Evolutionary conservation across 305 asterid genomes (phyloP).

Genomic region (Fraxinus ornus): DNA sequence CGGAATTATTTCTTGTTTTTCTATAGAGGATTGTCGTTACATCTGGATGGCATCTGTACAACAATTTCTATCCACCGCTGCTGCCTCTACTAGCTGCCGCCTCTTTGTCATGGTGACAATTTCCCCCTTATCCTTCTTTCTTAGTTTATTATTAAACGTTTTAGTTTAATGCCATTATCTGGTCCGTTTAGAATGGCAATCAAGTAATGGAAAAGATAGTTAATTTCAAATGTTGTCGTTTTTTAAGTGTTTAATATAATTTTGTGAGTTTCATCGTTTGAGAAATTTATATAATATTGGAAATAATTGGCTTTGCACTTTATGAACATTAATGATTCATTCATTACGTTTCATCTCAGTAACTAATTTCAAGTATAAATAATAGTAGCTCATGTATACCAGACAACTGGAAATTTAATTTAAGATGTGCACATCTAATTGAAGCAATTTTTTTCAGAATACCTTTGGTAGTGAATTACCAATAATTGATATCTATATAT

Average conservation of each 20-base stretch:
- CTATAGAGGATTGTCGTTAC: background rate
- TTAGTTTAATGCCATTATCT: background rate
- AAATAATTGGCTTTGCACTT: background rate
- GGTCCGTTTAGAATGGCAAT: background rate
- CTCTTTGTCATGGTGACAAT: background rate
- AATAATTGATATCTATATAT: background rate
- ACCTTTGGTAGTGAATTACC: background rate
- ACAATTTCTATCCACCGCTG: background rate
- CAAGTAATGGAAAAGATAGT: background rate
- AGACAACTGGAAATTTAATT: background rate
- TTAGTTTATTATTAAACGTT: background rate
- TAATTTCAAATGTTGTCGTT: background rate
- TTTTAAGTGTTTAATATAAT: background rate
- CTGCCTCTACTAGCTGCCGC: background rate
- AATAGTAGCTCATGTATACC: background rate
- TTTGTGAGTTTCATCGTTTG: background rate
- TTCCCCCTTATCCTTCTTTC: background rate
- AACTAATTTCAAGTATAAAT: background rate
- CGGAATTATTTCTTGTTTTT: background rate
- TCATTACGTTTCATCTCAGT: background rate
- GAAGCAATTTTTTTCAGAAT: background rate
- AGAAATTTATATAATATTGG: background rate
- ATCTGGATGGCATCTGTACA: background rate
- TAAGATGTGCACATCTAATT: background rate
- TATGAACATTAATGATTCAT: background rate